Base-by-base conservation (phyloP, 1,284 basidiomycete species). In the Neolentinus lepideus region DNA sequence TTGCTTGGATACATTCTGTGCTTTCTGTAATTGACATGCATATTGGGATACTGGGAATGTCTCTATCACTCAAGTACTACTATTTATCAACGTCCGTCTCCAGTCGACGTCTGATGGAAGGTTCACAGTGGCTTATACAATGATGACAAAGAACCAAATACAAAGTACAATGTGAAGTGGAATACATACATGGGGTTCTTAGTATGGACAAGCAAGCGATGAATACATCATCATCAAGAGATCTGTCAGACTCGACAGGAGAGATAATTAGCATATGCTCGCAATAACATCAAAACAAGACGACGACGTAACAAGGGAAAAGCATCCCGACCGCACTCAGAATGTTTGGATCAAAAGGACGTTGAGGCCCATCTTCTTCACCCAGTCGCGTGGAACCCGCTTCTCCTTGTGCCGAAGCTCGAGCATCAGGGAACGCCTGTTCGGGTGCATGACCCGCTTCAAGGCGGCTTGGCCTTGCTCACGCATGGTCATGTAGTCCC, bases 401-500 rank as follows among this genome's bases (percentile, higher is more conserved):
- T 77, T 76, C 19, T 74, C 71, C 65, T 75, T 76, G 64, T 72
- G 73, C 59, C 64, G 66, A 46, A 90, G 76, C 59, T 82, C 78
- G 62, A 76, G 80, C 55, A 83, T 75, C 56, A 90, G 74, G 1
- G 85, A 78, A 22, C 59, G 76, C 58, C 77, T 76, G 66, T 70
- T 85, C 4, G 83, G 79, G 59, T 84, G 79, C 77, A 90, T 75
- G 54, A 83, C 77, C 43, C 70, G 62, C 56, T 74, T 79, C 27
- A 90, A 71, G n/a, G 83, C 85, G 14, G 74, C 75, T 27, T 78
- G 78, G 1, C 86, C 86, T 62, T 83, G 74, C 56, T 71, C 74
- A 43, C 88, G 83, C 36, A 77, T 77, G n/a, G 77, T 76, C 57
- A 89, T 73, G 66, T 90, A 90, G 59, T 90, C 86, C 52, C 76